Percentiles rank a stretch among this genome's conserved stretches.
Evolutionary conservation across 78 protist genomes (phyloP).

Genomic region (Trichosphaerium sp.): DNA sequence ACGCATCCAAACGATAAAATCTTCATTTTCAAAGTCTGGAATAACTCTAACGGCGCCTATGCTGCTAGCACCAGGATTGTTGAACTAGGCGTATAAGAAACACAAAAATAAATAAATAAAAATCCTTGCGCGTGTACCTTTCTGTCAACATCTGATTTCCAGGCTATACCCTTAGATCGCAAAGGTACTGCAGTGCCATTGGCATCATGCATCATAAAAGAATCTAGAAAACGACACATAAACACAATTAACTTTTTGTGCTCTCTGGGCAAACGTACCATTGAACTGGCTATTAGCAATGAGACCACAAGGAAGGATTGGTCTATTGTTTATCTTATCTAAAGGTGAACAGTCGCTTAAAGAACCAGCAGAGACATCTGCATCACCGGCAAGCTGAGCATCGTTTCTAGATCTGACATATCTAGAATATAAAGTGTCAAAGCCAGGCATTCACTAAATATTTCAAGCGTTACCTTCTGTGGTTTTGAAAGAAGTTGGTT

Average conservation of each 20-base stretch:
- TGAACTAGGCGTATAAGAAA: too few species aligned
- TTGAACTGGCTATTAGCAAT: conserved; percentile 73
- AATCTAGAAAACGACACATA: background rate
- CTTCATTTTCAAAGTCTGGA: conserved; percentile 63
- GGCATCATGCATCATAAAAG: background rate
- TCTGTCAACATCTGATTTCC: conserved; percentile 62
- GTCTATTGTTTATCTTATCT: too few species aligned
- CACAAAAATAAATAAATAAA: too few species aligned
- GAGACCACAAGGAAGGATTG: conserved; percentile 92
- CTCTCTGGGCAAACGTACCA: conserved; percentile 40
- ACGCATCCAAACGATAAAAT: conserved; percentile 94
- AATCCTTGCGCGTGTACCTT: conserved; percentile 60
- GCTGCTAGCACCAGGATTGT: too few species aligned
- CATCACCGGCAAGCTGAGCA: conserved; percentile 45
- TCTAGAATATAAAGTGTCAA: too few species aligned
- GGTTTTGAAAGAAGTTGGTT: conserved; percentile 82
- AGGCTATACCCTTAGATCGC: conserved; percentile 64
- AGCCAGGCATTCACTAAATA: too few species aligned
- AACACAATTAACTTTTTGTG: background rate
- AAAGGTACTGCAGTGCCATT: conserved; percentile 1
- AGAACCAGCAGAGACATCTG: too few species aligned
- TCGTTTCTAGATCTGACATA: conserved; percentile 48
- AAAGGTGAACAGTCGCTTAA: too few species aligned
- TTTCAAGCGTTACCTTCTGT: conserved; percentile 71
- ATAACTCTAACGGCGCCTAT: conserved; percentile 1